Percentiles rank a stretch among this genome's conserved stretches.
phyloP scores from a whole-genome alignment of 2,329 filamentous ascomycete genomes.

The Xylaria sp. region DNA sequence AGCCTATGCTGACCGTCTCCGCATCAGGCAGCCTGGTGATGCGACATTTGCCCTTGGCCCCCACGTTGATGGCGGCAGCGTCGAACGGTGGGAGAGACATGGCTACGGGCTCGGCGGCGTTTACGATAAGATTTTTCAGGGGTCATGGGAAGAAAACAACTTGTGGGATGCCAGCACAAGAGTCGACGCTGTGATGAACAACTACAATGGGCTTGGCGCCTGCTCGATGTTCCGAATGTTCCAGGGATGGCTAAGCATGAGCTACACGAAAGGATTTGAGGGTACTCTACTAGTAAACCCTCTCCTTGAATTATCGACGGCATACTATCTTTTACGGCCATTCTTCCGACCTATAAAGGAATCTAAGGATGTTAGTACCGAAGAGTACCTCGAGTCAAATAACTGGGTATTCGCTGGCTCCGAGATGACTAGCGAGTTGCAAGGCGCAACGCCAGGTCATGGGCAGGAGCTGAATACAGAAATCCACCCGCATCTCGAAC shows the following conservation, averaged over 20 bases:
- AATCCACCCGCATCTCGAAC: slow-evolving; percentile 72
- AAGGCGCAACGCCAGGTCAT: slow-evolving; percentile 71
- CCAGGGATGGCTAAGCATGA: slow-evolving; percentile 88
- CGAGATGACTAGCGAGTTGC: slow-evolving; percentile 62
- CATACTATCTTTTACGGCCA: slow-evolving; percentile 80
- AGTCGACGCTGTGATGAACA: slow-evolving; percentile 70
- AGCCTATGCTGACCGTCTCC: slow-evolving; percentile 72
- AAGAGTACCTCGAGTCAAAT: slow-evolving; percentile 54
- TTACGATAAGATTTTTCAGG: slow-evolving; percentile 75
- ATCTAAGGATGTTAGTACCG: slow-evolving; percentile 47
- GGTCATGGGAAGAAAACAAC: slow-evolving; percentile 81
- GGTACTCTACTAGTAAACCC: slow-evolving; percentile 86
- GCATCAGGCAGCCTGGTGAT: slow-evolving; percentile 75
- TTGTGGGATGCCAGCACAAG: slow-evolving; percentile 78
- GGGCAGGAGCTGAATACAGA: slow-evolving; percentile 70
- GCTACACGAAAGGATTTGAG: slow-evolving; percentile 71
- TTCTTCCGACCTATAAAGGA: slow-evolving; percentile 70
- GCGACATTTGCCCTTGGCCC: slow-evolving; percentile 72
- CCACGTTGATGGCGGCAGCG: slow-evolving; percentile 74
- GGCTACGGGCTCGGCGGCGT: slow-evolving; percentile 71
- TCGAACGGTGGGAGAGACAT: slow-evolving; percentile 74
- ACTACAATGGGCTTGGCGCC: slow-evolving; percentile 81
- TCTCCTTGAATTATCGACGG: slow-evolving; percentile 73
- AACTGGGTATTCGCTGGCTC: slow-evolving; percentile 66
- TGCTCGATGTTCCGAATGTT: slow-evolving; percentile 88